Conservation (phyloP, 2,329 filamentous ascomycete species). For the Cercospora brassicicola region DNA sequence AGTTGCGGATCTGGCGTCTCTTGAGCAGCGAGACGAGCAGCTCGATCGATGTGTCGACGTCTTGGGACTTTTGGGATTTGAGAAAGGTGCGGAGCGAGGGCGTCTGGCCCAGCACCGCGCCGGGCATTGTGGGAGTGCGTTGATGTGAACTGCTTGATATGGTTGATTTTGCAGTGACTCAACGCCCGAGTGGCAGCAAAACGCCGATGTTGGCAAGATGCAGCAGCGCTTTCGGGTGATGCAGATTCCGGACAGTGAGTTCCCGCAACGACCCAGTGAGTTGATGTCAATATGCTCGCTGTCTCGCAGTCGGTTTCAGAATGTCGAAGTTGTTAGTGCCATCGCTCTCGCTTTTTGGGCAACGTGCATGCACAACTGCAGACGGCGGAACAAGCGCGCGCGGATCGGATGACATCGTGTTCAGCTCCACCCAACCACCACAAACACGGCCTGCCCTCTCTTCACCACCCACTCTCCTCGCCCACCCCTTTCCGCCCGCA, state of each 20-base stretch:
- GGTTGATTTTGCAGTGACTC: constrained; percentile 1
- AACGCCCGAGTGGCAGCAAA: not conserved
- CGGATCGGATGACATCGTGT: constrained; percentile 8
- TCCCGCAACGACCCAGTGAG: too few relatives aligned
- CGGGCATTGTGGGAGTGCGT: constrained; percentile 53
- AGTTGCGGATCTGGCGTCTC: constrained; percentile 82
- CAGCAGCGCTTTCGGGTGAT: not conserved
- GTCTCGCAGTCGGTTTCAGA: not conserved
- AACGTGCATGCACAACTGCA: not conserved
- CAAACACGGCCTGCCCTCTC: not conserved
- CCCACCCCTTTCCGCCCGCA: not conserved
- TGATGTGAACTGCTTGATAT: constrained; percentile 1
- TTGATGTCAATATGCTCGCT: not conserved
- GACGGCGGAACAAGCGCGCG: not conserved
- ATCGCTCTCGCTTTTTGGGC: not conserved
- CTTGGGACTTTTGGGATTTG: constrained; percentile 71
- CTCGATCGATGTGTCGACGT: constrained; percentile 80
- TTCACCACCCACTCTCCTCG: not conserved
- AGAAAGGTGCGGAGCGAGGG: constrained; percentile 77
- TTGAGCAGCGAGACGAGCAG: constrained; percentile 82
- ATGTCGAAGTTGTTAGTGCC: not conserved
- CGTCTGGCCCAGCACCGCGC: constrained; percentile 59
- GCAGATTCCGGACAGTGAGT: not conserved
- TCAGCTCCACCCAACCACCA: constrained; percentile 10
- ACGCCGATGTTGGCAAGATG: not conserved